A percentile compares a stretch with the other conserved stretches of the same genome.
phyloP scores from a whole-genome alignment of 331 rosid species.

The Pyracantha coccinea region DNA sequence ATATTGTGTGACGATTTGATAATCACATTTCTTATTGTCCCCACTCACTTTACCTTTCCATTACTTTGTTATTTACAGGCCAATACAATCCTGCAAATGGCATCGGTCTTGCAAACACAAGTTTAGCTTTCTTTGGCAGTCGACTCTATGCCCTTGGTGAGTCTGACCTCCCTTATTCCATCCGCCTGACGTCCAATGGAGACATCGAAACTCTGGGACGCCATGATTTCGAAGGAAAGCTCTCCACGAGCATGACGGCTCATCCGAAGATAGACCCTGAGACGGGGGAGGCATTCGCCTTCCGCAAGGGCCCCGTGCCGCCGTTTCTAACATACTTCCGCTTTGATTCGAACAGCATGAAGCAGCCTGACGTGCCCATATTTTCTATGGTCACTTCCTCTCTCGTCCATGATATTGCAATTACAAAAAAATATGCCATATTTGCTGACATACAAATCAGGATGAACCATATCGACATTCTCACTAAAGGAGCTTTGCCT shows the following conservation, averaged over 20 bases:
- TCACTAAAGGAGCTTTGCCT: slow-evolving; percentile 55
- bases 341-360: slow-evolving; percentile 36
- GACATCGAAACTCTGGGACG: slow-evolving; percentile 59
- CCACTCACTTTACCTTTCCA: no score
- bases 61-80: slow-evolving; percentile 16
- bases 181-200: slow-evolving; percentile 31
- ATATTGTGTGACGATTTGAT: no score
- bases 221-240: slow-evolving; percentile 59
- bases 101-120: slow-evolving; percentile 76
- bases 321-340: slow-evolving; percentile 76
- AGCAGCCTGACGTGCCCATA: slow-evolving; percentile 54
- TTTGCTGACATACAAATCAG: slow-evolving; percentile 71
- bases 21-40: no score
- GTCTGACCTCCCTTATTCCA: slow-evolving; percentile 66
- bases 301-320: slow-evolving; percentile 64
- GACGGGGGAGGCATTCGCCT: slow-evolving; percentile 66
- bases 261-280: slow-evolving; percentile 71
- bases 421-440: slow-evolving; percentile 59
- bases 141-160: slow-evolving; percentile 71
- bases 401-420: slow-evolving; percentile 74
- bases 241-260: slow-evolving; percentile 66
- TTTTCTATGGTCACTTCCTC: slow-evolving; percentile 65
- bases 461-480: slow-evolving; percentile 62
- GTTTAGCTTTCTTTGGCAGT: slow-evolving; percentile 52
- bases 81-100: slow-evolving; percentile 61